These are phyloP conservation scores for Pleurotus platypus DNA, from an alignment of 768 basidiomycete species.

Conservation along the genomic window DNA sequence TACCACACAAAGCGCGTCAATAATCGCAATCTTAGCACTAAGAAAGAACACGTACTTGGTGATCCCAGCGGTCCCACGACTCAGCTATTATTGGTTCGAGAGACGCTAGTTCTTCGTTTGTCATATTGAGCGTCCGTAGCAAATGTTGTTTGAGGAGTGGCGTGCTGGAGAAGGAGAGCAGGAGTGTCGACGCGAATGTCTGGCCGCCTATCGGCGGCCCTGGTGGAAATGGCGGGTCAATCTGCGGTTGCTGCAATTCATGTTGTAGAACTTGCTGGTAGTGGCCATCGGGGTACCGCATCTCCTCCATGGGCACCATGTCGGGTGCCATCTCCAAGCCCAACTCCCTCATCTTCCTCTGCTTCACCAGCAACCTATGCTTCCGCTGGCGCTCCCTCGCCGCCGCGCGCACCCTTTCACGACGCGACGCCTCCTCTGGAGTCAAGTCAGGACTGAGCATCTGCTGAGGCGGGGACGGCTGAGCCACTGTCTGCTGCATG, in stretches of 20 bases:
- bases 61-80: slow-evolving; percentile 86
- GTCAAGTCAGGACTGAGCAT: slow-evolving; percentile 33
- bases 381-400: slow-evolving; percentile 82
- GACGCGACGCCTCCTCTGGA: slow-evolving; percentile 62
- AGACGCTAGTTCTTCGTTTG: slow-evolving; percentile 74
- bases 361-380: slow-evolving; percentile 75
- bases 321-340: slow-evolving; percentile 81
- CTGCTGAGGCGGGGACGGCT: slow-evolving; percentile 17
- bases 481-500: slow-evolving; percentile 28
- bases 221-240: slow-evolving; percentile 64
- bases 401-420: slow-evolving; percentile 70
- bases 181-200: slow-evolving; percentile 74
- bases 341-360: slow-evolving; percentile 78
- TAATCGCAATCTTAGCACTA: slow-evolving; percentile 7
- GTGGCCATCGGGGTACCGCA: slow-evolving; percentile 52
- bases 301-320: slow-evolving; percentile 61
- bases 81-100: slow-evolving; percentile 79
- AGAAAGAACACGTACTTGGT: slow-evolving; percentile 48
- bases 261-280: slow-evolving; percentile 42
- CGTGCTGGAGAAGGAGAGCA: slow-evolving; percentile 74
- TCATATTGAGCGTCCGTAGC: slow-evolving; percentile 67
- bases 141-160: slow-evolving; percentile 74
- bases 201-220: slow-evolving; percentile 59
- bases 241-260: slow-evolving; percentile 33
- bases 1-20: slow-evolving; percentile 6